These are phyloP conservation scores for Didymosphaeria variabile DNA, from an alignment of 2,329 filamentous ascomycete genomes.

Conservation along the genomic window DNA sequence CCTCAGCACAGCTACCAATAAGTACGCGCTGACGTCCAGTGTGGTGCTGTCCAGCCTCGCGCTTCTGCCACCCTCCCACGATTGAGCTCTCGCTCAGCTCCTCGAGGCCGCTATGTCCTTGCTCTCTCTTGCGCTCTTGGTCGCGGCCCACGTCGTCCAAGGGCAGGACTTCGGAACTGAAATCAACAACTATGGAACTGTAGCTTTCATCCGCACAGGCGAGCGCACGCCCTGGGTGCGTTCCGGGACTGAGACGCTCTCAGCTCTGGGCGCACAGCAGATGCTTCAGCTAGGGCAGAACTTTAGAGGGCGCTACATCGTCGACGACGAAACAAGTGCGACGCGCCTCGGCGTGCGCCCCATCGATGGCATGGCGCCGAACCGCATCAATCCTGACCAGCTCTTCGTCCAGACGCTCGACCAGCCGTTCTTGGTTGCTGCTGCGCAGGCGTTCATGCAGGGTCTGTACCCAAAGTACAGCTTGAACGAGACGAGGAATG, in stretches of 20 bases:
- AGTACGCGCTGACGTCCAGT: constrained; percentile 17
- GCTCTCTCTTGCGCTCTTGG: constrained; percentile 34
- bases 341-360: constrained; percentile 36
- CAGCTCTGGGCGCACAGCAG: constrained; percentile 64
- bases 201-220: constrained; percentile 64
- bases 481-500: constrained; percentile 35
- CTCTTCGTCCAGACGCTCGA: constrained; percentile 59
- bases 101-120: constrained; percentile 32
- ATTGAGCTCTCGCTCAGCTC: constrained; percentile 5
- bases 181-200: constrained; percentile 56
- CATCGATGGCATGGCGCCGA: constrained; percentile 54
- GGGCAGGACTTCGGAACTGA: constrained; percentile 27
- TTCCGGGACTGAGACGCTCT: constrained; percentile 52
- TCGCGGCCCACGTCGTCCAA: constrained; percentile 33
- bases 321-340: constrained; percentile 42
- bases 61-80: neutral
- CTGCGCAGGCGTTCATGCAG: constrained; percentile 69
- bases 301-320: constrained; percentile 64
- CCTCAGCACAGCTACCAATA: constrained; percentile 9
- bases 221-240: constrained; percentile 60
- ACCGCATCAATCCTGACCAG: constrained; percentile 57
- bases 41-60: constrained; percentile 12
- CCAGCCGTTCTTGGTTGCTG: constrained; percentile 58
- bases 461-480: constrained; percentile 65
- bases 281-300: constrained; percentile 59